Evolutionary conservation across 2,329 filamentous ascomycete genomes (phyloP).

Genomic region (Nannizziopsis barbatae): DNA sequence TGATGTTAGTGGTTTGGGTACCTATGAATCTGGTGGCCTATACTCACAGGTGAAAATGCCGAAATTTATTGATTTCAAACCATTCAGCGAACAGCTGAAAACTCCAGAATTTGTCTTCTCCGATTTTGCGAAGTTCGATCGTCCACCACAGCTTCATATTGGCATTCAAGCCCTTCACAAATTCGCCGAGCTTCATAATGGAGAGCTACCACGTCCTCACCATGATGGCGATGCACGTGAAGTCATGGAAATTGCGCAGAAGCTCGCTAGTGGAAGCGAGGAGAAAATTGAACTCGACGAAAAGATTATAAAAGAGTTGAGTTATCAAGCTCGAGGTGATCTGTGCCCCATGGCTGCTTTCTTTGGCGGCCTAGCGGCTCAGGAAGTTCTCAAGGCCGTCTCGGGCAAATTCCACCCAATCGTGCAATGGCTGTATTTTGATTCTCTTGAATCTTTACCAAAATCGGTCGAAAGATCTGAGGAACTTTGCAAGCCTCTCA

Average conservation of each 20-base stretch:
- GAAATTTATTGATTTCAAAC: conserved; percentile 80
- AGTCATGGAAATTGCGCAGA: conserved; percentile 62
- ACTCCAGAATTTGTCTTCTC: conserved; percentile 84
- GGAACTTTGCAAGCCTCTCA: conserved; percentile 74
- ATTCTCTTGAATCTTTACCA: conserved; percentile 91
- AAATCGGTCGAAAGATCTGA: conserved; percentile 62
- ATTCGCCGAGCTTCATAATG: conserved; percentile 61
- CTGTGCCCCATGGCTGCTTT: conserved; percentile 86
- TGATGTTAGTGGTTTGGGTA: conserved; percentile 73
- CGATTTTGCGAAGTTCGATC: conserved; percentile 96
- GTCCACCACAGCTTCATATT: conserved; percentile 80
- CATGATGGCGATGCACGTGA: conserved; percentile 73
- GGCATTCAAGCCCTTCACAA: conserved; percentile 86
- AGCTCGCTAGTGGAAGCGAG: conserved; percentile 53
- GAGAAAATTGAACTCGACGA: conserved; percentile 78
- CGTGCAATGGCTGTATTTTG: conserved; percentile 92
- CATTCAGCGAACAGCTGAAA: conserved; percentile 63
- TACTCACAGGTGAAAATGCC: conserved; percentile 99
- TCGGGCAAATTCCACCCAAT: conserved; percentile 98
- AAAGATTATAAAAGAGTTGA: conserved; percentile 83
- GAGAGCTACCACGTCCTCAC: conserved; percentile 68
- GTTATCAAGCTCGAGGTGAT: conserved; percentile 87
- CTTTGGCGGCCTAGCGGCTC: conserved; percentile 85
- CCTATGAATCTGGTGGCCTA: conserved; percentile 78
- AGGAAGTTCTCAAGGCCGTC: conserved; percentile 91